Evolutionary conservation across 2,329 filamentous ascomycete genomes (phyloP), one percentile per base, ranked within the genome.

Genomic region (Fusarium verrucosum): DNA sequence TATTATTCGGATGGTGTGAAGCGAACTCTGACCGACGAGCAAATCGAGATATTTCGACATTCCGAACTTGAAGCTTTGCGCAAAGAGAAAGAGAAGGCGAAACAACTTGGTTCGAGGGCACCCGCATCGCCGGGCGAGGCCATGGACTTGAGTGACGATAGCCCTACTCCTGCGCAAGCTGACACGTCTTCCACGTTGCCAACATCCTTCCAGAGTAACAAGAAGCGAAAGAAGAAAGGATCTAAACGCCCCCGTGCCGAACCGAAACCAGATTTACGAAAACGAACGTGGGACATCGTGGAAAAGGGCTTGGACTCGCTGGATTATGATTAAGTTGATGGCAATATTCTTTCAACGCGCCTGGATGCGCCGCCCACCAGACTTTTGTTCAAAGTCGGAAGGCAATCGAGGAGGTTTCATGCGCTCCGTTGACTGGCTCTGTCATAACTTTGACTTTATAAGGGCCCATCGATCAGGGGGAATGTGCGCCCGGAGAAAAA

Each of bases 21-120:
- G 74, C 89, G 94, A 36, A 97, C 93, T 17, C 82, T 98, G 70
- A 97, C 94, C 10, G 92, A 97, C 72, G 91, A 93, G 69, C 92
- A 97, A 79, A 92, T 97, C 68, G 87, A 87, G 50, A 94, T 97
- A 61, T 97, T 97, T 75, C 85, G 94, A 61, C 92, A 96, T 73
- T 94, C 91, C 3, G 94, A 98, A 76, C 85, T 96, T 20, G 89
- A 95, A 72, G 78, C 86, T 13, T 80, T 96, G 35, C 80, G 91
- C 23, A 86, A 86, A 62, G 80, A 83, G 60, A 86, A 86, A 62
- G 80, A 83, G 58, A 74, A 77, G 46, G 76, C 77, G 37, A 80
- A 75, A 55, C 75, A 71, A 17, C 19, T 45, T 2, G 22, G 33
- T 17, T 16, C 36, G 13, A 63, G 57, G 36, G 38, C 36, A 38